Evolutionary conservation across 331 rosid species (phyloP).

Genomic region (Pyrus hybrid): DNA sequence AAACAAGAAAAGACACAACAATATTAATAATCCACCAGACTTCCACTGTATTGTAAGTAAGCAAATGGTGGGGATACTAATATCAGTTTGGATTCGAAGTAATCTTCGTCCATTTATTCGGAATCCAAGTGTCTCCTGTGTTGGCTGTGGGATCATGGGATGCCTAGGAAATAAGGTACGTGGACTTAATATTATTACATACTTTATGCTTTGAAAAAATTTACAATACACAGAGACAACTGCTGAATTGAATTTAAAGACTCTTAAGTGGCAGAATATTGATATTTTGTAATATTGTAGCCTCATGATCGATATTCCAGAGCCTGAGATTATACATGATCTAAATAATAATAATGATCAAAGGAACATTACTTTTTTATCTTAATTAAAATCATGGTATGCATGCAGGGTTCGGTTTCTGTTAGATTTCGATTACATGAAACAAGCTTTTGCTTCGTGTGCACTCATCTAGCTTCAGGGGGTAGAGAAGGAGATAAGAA

Average conservation of each 20-base stretch:
- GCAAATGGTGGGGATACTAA: conserved; percentile 82
- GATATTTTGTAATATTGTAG: background rate
- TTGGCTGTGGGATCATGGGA: conserved; percentile 75
- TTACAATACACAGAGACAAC: background rate
- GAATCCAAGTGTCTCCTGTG: conserved; percentile 60
- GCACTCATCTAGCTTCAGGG: conserved; percentile 89
- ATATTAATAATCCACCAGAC: conserved; percentile 14
- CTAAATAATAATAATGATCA: too few relatives aligned
- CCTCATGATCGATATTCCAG: background rate
- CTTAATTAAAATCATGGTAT: background rate
- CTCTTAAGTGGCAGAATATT: background rate
- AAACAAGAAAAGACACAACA: conserved; percentile 33
- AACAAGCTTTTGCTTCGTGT: conserved; percentile 82
- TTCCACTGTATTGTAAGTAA: conserved; percentile 66
- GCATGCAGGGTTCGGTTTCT: conserved; percentile 80
- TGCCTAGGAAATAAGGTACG: conserved; percentile 78
- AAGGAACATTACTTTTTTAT: background rate
- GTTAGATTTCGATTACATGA: conserved; percentile 67
- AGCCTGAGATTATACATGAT: background rate
- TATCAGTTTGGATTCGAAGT: conserved; percentile 63
- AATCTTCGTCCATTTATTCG: conserved; percentile 51
- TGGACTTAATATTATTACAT: background rate
- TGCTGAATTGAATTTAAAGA: background rate
- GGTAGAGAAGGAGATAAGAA: conserved; percentile 64
- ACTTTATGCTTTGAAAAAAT: background rate